These are phyloP conservation scores for Vicia faba DNA, from an alignment of 306 rosid genomes.

Conservation along the genomic window DNA sequence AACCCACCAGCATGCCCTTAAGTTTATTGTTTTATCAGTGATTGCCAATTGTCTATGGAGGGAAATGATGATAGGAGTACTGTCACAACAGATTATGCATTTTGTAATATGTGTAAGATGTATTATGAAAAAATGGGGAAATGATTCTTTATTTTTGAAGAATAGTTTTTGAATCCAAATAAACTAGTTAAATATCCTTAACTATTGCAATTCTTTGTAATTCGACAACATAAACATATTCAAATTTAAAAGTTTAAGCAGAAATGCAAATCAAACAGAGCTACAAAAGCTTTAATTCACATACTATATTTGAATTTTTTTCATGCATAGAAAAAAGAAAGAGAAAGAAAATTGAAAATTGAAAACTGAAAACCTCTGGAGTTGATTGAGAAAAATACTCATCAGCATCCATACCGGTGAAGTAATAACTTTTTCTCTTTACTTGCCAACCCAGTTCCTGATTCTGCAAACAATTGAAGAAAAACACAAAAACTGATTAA, in stretches of 20 bases:
- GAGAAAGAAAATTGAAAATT: neutral
- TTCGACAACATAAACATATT: neutral
- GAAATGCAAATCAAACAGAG: neutral
- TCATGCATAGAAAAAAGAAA: too few relatives aligned
- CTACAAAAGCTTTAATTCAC: neutral
- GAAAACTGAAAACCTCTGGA: slow-evolving; percentile 46
- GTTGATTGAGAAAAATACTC: slow-evolving; percentile 65
- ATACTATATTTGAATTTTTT: too few relatives aligned
- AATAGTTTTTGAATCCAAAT: slow-evolving; percentile 2
- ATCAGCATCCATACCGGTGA: slow-evolving; percentile 63
- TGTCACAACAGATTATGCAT: neutral
- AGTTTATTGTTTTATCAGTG: neutral
- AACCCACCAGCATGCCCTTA: slow-evolving; percentile 38
- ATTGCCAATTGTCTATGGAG: neutral
- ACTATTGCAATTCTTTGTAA: neutral
- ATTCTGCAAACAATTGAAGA: slow-evolving; percentile 43
- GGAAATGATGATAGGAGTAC: neutral
- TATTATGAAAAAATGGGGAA: neutral
- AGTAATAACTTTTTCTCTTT: slow-evolving; percentile 54
- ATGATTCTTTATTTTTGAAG: neutral
- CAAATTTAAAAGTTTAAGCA: neutral
- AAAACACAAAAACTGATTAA: neutral
- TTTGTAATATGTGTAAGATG: slow-evolving; percentile 5
- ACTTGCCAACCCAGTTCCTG: slow-evolving; percentile 52
- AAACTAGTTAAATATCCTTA: too few relatives aligned